These are phyloP conservation scores for Cordyceps tenuipes DNA, from an alignment of 2,329 filamentous ascomycete species.

Conservation along the genomic window DNA sequence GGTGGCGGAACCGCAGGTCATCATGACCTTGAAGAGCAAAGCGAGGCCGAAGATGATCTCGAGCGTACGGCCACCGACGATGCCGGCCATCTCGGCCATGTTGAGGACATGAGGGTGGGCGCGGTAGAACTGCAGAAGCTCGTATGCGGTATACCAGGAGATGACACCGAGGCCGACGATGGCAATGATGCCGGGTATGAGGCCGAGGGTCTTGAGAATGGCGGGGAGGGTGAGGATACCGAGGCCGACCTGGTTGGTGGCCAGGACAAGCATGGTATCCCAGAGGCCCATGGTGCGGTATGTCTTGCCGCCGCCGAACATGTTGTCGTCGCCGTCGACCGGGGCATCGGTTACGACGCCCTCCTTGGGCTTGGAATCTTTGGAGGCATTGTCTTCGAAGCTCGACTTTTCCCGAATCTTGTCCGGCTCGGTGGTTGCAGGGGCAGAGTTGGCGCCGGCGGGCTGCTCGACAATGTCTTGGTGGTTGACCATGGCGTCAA, in stretches of 20 bases:
- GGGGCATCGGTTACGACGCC: not conserved
- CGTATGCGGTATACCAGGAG: conserved; percentile 50
- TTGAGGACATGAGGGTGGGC: conserved; percentile 61
- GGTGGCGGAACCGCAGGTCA: conserved; percentile 60
- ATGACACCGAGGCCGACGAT: conserved; percentile 57
- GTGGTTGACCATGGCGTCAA: conserved; percentile 3
- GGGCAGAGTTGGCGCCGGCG: not conserved
- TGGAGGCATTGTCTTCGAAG: conserved; percentile 8
- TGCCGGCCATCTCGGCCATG: conserved; percentile 59
- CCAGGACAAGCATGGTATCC: conserved; percentile 25
- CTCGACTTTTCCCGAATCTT: conserved; percentile 9
- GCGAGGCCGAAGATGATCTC: conserved; percentile 39
- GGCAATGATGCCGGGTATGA: conserved; percentile 60
- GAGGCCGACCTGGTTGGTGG: conserved; percentile 28
- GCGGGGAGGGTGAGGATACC: conserved; percentile 61
- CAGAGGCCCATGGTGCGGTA: conserved; percentile 27
- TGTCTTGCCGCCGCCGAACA: conserved; percentile 18
- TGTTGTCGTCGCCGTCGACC: conserved; percentile 1
- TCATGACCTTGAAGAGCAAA: conserved; percentile 64
- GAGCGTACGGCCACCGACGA: conserved; percentile 32
- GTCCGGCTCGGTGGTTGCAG: not conserved
- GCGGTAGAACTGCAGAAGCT: conserved; percentile 57
- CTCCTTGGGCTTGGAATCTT: conserved; percentile 3
- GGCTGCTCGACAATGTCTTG: not conserved
- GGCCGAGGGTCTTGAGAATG: conserved; percentile 58